phyloP scores from a whole-genome alignment of 768 basidiomycete genomes.

The Phaeolepiota aurea region DNA sequence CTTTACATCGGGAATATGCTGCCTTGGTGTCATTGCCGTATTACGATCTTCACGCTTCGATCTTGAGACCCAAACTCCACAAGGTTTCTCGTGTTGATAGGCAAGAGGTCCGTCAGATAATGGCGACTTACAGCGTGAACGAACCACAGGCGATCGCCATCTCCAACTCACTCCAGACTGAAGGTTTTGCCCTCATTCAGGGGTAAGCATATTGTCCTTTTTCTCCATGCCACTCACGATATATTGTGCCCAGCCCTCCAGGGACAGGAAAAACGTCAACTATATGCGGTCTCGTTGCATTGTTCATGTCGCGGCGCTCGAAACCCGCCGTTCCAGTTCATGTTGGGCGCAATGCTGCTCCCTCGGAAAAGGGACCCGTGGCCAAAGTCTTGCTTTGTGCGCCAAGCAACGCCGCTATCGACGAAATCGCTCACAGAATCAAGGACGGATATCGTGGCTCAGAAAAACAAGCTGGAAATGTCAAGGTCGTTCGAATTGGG shows the following conservation, averaged over 20 bases:
- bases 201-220: conserved; percentile 45
- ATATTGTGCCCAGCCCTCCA: conserved; percentile 62
- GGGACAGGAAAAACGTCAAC: conserved; percentile 99
- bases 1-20: conserved; percentile 86
- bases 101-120: conserved; percentile 52
- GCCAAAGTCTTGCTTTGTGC: conserved; percentile 85
- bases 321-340: conserved; percentile 46
- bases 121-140: conserved; percentile 71
- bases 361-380: conserved; percentile 33
- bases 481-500: conserved; percentile 90
- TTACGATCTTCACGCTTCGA: conserved; percentile 67
- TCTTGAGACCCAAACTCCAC: conserved; percentile 62
- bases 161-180: conserved; percentile 54
- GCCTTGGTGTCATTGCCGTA: conserved; percentile 78
- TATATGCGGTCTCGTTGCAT: conserved; percentile 88
- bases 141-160: conserved; percentile 94
- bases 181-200: conserved; percentile 90
- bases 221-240: neutral
- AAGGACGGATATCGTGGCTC: conserved; percentile 66
- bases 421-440: conserved; percentile 86
- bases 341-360: conserved; percentile 30
- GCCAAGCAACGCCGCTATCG: conserved; percentile 96
- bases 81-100: conserved; percentile 32
- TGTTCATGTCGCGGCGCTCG: conserved; percentile 61
- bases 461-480: conserved; percentile 40